phyloP scores from a whole-genome alignment of 2,329 filamentous ascomycete species.

The Capronia epimyces region DNA sequence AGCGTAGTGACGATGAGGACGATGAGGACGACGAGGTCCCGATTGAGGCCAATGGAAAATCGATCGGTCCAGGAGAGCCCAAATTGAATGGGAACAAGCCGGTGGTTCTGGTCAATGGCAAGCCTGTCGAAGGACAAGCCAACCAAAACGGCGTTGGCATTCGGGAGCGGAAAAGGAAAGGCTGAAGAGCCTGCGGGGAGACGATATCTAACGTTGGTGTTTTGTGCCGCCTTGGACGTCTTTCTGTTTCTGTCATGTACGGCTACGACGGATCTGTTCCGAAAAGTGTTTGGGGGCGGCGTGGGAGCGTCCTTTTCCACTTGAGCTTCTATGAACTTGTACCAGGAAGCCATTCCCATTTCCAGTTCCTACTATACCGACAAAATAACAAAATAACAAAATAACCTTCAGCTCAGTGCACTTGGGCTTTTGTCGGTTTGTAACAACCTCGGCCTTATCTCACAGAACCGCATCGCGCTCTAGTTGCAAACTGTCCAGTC shows the following conservation, averaged over 20 bases:
- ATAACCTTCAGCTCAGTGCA: too few relatives aligned
- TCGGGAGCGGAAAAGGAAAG: conserved; percentile 28
- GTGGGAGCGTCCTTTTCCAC: background rate
- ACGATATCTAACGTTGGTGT: background rate
- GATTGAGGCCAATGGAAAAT: conserved; percentile 1
- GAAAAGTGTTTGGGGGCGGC: background rate
- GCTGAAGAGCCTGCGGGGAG: conserved; percentile 3
- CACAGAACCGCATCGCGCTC: too few relatives aligned
- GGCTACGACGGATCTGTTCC: background rate
- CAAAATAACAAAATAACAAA: too few relatives aligned
- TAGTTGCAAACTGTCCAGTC: too few relatives aligned
- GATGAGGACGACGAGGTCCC: conserved; percentile 38
- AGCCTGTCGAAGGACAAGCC: conserved; percentile 32
- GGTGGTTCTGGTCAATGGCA: conserved; percentile 37
- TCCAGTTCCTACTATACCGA: too few relatives aligned
- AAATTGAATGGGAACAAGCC: conserved; percentile 17
- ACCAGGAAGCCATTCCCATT: too few relatives aligned
- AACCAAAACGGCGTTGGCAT: conserved; percentile 31
- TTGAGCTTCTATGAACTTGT: background rate
- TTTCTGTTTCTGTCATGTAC: background rate
- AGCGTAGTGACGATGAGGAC: conserved; percentile 44
- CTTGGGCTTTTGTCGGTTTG: too few relatives aligned
- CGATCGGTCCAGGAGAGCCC: conserved; percentile 4
- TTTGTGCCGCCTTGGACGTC: background rate
- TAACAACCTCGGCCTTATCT: too few relatives aligned